Evolutionary conservation across 352 stramenopile genomes (phyloP).

Genomic region (Thraustotheca clavata): DNA sequence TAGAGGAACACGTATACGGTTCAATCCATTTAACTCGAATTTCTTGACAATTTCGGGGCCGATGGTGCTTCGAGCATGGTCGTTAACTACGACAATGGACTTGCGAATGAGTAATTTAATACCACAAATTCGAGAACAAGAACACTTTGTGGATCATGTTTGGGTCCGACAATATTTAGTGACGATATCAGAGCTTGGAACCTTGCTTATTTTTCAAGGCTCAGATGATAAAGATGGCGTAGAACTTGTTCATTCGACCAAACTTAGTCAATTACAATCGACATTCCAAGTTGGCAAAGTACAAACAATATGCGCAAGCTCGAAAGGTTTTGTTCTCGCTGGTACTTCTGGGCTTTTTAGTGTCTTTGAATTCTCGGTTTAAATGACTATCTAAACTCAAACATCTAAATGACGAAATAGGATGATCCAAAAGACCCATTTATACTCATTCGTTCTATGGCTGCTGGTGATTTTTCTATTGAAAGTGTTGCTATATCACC

Average conservation of each 20-base stretch:
- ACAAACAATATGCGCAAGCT: slow-evolving; percentile 50
- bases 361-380: slow-evolving; percentile 54
- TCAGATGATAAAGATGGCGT: slow-evolving; percentile 42
- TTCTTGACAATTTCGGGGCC: slow-evolving; percentile 70
- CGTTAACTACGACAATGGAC: slow-evolving; percentile 56
- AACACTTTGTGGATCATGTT: slow-evolving; percentile 75
- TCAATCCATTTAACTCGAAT: slow-evolving; percentile 54
- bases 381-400: neutral
- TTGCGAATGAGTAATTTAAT: slow-evolving; percentile 76
- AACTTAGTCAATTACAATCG: neutral
- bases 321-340: slow-evolving; percentile 67
- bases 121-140: slow-evolving; percentile 59
- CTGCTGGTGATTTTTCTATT: slow-evolving; percentile 62
- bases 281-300: slow-evolving; percentile 25
- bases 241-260: slow-evolving; percentile 56
- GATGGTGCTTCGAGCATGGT: slow-evolving; percentile 69
- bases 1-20: slow-evolving; percentile 51
- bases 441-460: slow-evolving; percentile 56
- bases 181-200: slow-evolving; percentile 51
- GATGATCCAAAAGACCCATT: slow-evolving; percentile 74
- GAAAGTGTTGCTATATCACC: slow-evolving; percentile 64
- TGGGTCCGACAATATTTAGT: slow-evolving; percentile 71
- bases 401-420: slow-evolving; percentile 23
- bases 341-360: slow-evolving; percentile 66
- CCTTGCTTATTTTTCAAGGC: slow-evolving; percentile 55